Evolutionary conservation across 1,284 basidiomycete genomes (phyloP).

Genomic region (Schizophyllum commune): DNA sequence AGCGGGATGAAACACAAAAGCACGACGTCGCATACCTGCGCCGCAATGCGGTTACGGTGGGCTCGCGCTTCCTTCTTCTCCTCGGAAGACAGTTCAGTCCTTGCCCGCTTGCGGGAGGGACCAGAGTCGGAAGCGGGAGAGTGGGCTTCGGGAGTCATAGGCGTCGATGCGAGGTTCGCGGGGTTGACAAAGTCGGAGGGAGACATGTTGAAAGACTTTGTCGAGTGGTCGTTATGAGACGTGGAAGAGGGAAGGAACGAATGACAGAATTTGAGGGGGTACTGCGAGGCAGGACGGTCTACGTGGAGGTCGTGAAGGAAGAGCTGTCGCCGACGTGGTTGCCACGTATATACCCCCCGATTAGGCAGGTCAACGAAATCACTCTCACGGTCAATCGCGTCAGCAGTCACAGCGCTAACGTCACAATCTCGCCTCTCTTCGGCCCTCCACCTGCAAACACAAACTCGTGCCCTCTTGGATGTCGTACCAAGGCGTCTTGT

Average conservation of each 20-base stretch:
- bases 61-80: constrained; percentile 78
- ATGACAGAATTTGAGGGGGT: constrained; percentile 10
- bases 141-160: constrained; percentile 19
- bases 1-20: background rate
- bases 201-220: constrained; percentile 4
- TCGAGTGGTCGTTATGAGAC: constrained; percentile 12
- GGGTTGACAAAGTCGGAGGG: constrained; percentile 28
- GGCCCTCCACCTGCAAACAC: no score
- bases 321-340: background rate
- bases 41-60: constrained; percentile 77
- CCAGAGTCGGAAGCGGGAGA: constrained; percentile 26
- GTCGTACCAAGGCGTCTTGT: no score
- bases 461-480: no score
- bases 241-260: constrained; percentile 6
- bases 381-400: no score
- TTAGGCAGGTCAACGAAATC: no score
- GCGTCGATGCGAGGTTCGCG: constrained; percentile 24
- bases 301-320: constrained; percentile 21
- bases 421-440: no score
- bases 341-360: constrained; percentile 11
- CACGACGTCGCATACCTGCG: constrained; percentile 35
- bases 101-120: constrained; percentile 60
- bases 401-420: no score
- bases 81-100: constrained; percentile 49
- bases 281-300: constrained; percentile 22